Evolutionary conservation across 78 protist genomes (phyloP).

Genomic region (Dictyostelium firmibasis): DNA sequence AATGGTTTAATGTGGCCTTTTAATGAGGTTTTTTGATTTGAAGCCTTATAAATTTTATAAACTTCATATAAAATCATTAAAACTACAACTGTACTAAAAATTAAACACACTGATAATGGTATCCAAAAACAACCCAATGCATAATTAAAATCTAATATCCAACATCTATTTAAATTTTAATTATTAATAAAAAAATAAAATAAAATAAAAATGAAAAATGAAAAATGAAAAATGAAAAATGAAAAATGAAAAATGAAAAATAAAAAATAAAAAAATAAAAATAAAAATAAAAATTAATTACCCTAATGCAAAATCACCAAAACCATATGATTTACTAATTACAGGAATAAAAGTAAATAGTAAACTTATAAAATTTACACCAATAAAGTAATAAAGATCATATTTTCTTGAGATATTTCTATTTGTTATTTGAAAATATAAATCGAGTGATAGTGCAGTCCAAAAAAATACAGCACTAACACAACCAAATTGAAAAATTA

Average conservation of each 20-base stretch:
- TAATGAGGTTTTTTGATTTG: neutral
- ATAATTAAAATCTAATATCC: constrained; percentile 2
- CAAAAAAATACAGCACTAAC: neutral
- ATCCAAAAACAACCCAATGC: constrained; percentile 40
- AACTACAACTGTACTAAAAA: neutral
- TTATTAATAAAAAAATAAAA: too few relatives aligned
- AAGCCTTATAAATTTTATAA: neutral
- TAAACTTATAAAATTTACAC: neutral
- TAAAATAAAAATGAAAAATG: too few relatives aligned
- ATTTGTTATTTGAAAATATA: neutral
- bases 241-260: too few relatives aligned
- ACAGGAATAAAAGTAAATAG: constrained; percentile 13
- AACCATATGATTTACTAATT: neutral
- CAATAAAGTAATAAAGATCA: neutral
- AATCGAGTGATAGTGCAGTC: neutral
- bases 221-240: too few relatives aligned
- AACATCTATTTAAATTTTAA: neutral
- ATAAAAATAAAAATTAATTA: too few relatives aligned
- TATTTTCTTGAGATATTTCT: neutral
- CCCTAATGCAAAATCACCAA: neutral
- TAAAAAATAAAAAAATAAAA: too few relatives aligned
- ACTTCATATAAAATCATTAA: constrained; percentile 24
- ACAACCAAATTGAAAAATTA: constrained; percentile 44
- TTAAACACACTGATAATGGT: constrained; percentile 1
- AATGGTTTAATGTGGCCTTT: constrained; percentile 19